Base-by-base conservation (phyloP, 257 asterid genomes). In the Cruciata laevipes region DNA sequence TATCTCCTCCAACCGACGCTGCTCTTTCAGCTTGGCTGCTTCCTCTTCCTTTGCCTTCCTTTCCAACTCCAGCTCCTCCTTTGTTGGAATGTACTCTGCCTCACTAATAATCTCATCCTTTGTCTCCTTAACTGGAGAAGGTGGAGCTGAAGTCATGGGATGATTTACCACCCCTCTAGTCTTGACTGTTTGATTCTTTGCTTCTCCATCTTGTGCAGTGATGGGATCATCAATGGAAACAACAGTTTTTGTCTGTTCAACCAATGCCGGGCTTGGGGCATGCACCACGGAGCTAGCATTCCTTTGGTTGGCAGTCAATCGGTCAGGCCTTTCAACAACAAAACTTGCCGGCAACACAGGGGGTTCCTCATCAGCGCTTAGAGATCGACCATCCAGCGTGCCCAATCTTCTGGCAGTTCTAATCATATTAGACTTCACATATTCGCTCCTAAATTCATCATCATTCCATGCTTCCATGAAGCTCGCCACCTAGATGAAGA, bases 381-480 rank as follows among this genome's bases (percentile, higher is more conserved):
- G 96, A 52, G 89, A 69, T 64, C 96, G 95, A 69, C 97, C 95
- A 69, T 94, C 99, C 73, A 85, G 78, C 47, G 97, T 88, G 61
- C 97, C 97, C 16, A 94, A 78, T 87, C 96, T 87, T 85, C 88
- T 70, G 57, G 84, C 47, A 3, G 89, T 88, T 71, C 96, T 90
- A 79, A 86, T 80, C 71, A 69, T 69, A 68, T 90, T 94, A 80
- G 75, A 82, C 71, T 74, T 78, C 68, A 75, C 69, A 62, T 94
- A 94, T 24, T 90, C 96, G 63, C 78, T 69, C 18, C 95, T 89
- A 75, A 94, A 94, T 69, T 84, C 95, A 3, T 63, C 78, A 25
- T 82, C 74, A 12, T 76, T 88, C 99, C 97, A 90, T 40, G 88
- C 80, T 67, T 88, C 84, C 91, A 94, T 83, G 71, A 84, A 52